Percentiles rank a stretch among this genome's conserved stretches.
These are phyloP conservation scores for Alternaria sp. DNA, from an alignment of 2,329 filamentous ascomycete species.

Conservation along the genomic window DNA sequence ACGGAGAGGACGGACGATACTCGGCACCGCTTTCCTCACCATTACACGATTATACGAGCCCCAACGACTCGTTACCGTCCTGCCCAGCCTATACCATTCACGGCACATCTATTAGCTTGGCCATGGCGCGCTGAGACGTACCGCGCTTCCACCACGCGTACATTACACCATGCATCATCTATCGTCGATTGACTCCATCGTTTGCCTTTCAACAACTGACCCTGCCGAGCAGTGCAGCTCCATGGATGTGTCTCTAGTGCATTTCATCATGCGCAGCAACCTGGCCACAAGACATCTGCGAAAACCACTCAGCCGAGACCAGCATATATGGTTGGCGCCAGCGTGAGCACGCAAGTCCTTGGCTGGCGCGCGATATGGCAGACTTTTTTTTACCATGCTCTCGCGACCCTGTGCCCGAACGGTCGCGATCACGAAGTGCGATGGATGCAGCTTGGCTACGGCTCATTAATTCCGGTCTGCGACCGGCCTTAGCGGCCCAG, in stretches of 20 bases:
- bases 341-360: constrained; percentile 19
- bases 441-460: constrained; percentile 14
- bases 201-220: constrained; percentile 27
- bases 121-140: constrained; percentile 44
- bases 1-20: constrained; percentile 27
- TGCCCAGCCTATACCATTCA: constrained; percentile 32
- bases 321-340: constrained; percentile 16
- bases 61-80: constrained; percentile 28
- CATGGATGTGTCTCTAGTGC: constrained; percentile 29
- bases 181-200: constrained; percentile 33
- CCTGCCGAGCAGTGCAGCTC: constrained; percentile 23
- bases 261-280: constrained; percentile 25
- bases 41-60: constrained; percentile 23
- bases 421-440: background rate
- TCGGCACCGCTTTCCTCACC: constrained; percentile 31
- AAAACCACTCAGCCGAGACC: constrained; percentile 15
- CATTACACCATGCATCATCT: constrained; percentile 29
- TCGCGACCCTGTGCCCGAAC: constrained; percentile 2
- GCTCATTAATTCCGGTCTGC: constrained; percentile 6
- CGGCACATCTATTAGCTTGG: constrained; percentile 41
- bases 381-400: constrained; percentile 9
- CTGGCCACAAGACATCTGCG: constrained; percentile 13
- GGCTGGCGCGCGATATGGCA: constrained; percentile 9
- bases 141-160: constrained; percentile 40
- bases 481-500: constrained; percentile 2